Evolutionary conservation across 2,329 filamentous ascomycete genomes (phyloP), one percentile per base, ranked within the genome.

Genomic region (Colletotrichum sp.): DNA sequence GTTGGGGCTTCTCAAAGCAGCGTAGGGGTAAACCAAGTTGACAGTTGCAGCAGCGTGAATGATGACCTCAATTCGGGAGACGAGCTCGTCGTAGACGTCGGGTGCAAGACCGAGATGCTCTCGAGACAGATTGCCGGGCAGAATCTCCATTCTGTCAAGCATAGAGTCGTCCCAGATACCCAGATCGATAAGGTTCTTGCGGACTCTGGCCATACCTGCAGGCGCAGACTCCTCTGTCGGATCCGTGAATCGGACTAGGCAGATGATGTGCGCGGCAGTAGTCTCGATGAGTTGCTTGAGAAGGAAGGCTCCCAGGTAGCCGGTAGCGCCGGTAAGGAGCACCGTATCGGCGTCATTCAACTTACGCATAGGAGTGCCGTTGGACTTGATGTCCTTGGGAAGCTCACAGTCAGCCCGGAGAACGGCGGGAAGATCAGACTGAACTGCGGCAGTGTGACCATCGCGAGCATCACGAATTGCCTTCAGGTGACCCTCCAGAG

Each of bases 1-100:
- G 79, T 96, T 96, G 73, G 94, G 91, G 67, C 90, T 91, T 69
- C 94, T 90, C 78, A 96, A 87, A 0, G 94, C 93, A 57, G 94
- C 95, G 79, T 96, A 96, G 0, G 95, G 94, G 79, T 96, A 96
- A 0, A 96, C 94, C 65, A 96, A 87, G 81, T 95, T 95, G 80
- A 96, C 95, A 1, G 93, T 94, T 7, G 95, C 95, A 30, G 92
- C 95, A 44, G 94, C 93, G 81, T 96, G 95, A 2, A 96, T 88
- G 72, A 96, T 93, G 44, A 95, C 94, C 77, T 96, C 89, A 1
- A 95, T 88, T 8, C 92, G 90, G 13, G 87, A 83, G 2, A 92
- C 92, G 9, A 96, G 87, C 32, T 92, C 88, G 28, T 93, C 89
- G 79, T 95, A 96, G 0, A 86, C 88, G 15, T 93, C 90, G 0